phyloP scores from a whole-genome alignment of 176 grass and related monocot species.

The Musa schizocarpa region DNA sequence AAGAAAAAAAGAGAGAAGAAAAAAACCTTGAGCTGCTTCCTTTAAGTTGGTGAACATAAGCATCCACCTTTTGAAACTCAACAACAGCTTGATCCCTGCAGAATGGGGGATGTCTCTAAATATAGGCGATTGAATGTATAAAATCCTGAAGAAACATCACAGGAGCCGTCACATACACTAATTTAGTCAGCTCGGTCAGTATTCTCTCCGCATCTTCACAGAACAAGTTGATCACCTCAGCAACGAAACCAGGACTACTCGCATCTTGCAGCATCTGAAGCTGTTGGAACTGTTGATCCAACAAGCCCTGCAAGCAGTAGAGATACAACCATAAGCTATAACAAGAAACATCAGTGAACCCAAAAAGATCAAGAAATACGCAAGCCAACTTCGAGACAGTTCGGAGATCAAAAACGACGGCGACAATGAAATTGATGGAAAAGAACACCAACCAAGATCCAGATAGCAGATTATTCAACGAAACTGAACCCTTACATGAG shows the following conservation, averaged over 20 bases:
- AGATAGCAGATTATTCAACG: background rate
- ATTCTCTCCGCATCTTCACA: constrained; percentile 61
- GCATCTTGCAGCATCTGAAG: constrained; percentile 75
- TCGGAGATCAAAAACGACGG: background rate
- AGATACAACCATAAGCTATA: background rate
- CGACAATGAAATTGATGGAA: background rate
- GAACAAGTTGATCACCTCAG: constrained; percentile 69
- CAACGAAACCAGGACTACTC: constrained; percentile 46
- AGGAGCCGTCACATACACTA: constrained; percentile 32
- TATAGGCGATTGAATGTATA: background rate
- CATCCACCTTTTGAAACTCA: constrained; percentile 68
- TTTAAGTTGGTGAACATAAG: constrained; percentile 70
- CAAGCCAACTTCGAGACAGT: background rate
- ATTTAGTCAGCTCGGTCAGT: constrained; percentile 33
- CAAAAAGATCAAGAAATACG: background rate
- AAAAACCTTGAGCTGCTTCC: constrained; percentile 78
- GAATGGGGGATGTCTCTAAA: background rate
- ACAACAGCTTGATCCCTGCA: constrained; percentile 48
- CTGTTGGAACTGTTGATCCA: constrained; percentile 84
- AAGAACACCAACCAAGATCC: background rate
- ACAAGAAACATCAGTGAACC: background rate
- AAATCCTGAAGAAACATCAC: background rate
- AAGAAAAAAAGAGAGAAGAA: background rate
- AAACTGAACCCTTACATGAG: background rate
- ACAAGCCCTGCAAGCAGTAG: constrained; percentile 37